Evolutionary conservation across 345 rosid genomes (phyloP), one percentile per base, ranked within the genome.

Genomic region (Salix exigua): DNA sequence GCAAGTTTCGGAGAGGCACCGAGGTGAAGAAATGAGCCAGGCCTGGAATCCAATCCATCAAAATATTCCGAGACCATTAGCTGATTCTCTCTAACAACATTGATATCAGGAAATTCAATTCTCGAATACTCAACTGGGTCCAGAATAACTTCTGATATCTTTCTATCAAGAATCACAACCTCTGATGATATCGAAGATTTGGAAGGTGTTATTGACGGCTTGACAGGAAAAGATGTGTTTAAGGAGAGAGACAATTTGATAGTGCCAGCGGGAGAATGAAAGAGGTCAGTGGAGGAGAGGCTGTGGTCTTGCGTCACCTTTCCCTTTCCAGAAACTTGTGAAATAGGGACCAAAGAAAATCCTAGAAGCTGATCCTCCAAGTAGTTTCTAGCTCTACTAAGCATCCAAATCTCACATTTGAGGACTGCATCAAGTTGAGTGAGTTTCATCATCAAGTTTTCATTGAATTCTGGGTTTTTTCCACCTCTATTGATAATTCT

Each of bases 371-470:
- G 99, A 77, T 96, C 99, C 78, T 96, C 99, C 97, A 96, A 73
- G 84, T 81, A 91, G 78, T 89, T 89, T 74, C 92, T 88, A 5
- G 80, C 97, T 75, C 98, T 86, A 50, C 99, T 96, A 66, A 89
- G 88, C 98, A 96, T 92, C 98, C 96, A 93, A 44, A 96, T 91
- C 88, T 96, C 99, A 71, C 99, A 96, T 89, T 96, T 96, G 37
- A 96, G 89, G 12, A 93, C 91, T 3, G 94, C 88, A 68, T 93
- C 98, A 19, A 80, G 78, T 67, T 93, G 94, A 17, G 77, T 63
- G 46, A 96, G 84, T 78, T 86, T 83, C 48, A 93, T 79, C 74
- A 78, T 79, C 74, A 96, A 77, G 19, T 79, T 84, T 74, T 96
- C 87, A 73, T 96, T 87, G 89, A 96, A 96, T 0, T 86, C 96